Percentiles rank a stretch among this genome's conserved stretches.
These are phyloP conservation scores for Cucurbitaria berberidis DNA, from an alignment of 2,329 filamentous ascomycete genomes.

Conservation along the genomic window DNA sequence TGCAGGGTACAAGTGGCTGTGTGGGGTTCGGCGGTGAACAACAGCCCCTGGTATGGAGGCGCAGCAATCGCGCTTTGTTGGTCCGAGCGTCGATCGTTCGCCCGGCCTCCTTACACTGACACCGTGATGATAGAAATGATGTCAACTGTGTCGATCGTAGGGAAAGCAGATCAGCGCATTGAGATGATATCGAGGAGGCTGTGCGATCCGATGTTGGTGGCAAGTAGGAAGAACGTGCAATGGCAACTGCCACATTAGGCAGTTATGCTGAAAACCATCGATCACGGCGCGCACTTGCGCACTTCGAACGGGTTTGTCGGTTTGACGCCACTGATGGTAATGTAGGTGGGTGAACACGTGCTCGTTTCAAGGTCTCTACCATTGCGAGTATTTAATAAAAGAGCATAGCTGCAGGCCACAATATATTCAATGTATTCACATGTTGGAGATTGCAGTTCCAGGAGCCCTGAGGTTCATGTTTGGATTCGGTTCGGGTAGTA, in stretches of 20 bases:
- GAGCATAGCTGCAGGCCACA: too few species aligned
- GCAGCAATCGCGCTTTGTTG: conserved; percentile 17
- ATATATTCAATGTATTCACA: too few species aligned
- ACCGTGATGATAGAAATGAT: not conserved
- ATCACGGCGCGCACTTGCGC: conserved; percentile 17
- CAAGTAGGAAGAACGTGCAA: not conserved
- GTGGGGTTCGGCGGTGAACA: conserved; percentile 22
- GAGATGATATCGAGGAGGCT: too few species aligned
- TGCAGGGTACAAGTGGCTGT: conserved; percentile 35
- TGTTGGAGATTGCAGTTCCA: not conserved
- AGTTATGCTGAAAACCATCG: conserved; percentile 1
- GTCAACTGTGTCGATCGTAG: too few species aligned
- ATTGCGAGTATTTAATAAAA: too few species aligned
- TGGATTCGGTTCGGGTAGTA: not conserved
- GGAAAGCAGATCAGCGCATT: too few species aligned
- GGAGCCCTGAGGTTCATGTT: not conserved
- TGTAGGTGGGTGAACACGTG: too few species aligned
- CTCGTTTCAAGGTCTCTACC: too few species aligned
- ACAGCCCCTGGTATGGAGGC: conserved; percentile 11
- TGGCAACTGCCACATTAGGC: conserved; percentile 4
- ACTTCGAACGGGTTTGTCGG: too few species aligned
- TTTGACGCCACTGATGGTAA: too few species aligned
- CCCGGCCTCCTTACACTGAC: too few species aligned
- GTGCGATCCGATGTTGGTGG: not conserved
- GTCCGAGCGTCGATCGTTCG: conserved; percentile 11